Evolutionary conservation across 2,329 filamentous ascomycete genomes (phyloP).

Genomic region (Fusarium tuaranense): DNA sequence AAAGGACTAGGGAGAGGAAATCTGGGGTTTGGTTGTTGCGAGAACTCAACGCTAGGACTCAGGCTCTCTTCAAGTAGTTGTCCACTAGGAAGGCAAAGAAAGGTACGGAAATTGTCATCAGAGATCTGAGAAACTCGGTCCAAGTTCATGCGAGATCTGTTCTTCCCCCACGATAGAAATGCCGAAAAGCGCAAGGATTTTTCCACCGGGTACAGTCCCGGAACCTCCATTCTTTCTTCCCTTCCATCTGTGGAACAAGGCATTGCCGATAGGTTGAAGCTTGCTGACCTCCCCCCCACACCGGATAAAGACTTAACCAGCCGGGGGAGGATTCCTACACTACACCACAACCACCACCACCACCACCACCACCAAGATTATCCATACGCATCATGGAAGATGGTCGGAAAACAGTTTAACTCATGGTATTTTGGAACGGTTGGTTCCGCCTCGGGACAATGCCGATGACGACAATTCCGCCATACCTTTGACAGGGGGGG

Average conservation of each 20-base stretch:
- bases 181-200: slow-evolving; percentile 28
- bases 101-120: slow-evolving; percentile 4
- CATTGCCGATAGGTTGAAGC: slow-evolving; percentile 11
- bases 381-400: slow-evolving; percentile 12
- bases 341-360: not conserved
- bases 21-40: not conserved
- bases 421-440: slow-evolving; percentile 8
- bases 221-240: not conserved
- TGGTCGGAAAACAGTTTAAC: slow-evolving; percentile 9
- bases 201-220: slow-evolving; percentile 24
- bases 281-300: not conserved
- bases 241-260: not conserved
- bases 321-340: slow-evolving; percentile 6
- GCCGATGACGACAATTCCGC: slow-evolving; percentile 7
- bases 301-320: slow-evolving; percentile 37
- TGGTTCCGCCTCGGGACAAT: slow-evolving; percentile 20
- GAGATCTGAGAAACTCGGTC: slow-evolving; percentile 10
- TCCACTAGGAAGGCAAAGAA: slow-evolving; percentile 18
- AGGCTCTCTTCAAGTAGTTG: slow-evolving; percentile 26
- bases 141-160: slow-evolving; percentile 4
- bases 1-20: not conserved
- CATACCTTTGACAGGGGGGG: slow-evolving; percentile 1
- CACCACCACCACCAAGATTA: not conserved
- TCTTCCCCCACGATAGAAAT: not conserved
- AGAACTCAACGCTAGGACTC: not conserved